Conservation (phyloP, 2,329 filamentous ascomycete genomes). For the Fusarium protoensiforme region DNA sequence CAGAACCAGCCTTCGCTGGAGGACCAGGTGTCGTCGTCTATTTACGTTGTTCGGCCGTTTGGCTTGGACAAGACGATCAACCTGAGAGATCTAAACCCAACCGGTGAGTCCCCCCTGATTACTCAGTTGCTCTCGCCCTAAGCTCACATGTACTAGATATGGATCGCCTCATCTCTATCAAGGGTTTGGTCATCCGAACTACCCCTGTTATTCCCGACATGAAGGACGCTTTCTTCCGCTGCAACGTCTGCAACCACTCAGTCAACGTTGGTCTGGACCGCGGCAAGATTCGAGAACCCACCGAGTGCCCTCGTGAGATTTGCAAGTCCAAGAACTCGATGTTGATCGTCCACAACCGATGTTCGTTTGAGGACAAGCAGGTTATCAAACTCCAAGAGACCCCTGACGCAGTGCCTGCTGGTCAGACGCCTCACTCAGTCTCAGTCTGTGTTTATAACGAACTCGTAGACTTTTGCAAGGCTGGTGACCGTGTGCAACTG, state of each 20-base stretch:
- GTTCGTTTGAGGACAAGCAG: conserved; percentile 95
- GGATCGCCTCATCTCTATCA: conserved; percentile 94
- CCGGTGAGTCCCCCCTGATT: conserved; percentile 60
- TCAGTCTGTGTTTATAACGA: conserved; percentile 97
- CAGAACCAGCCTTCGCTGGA: conserved; percentile 72
- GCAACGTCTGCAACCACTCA: conserved; percentile 91
- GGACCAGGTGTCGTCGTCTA: conserved; percentile 80
- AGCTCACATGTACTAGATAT: conserved; percentile 70
- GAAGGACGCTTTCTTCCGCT: conserved; percentile 98
- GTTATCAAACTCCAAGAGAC: conserved; percentile 99
- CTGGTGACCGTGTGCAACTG: conserved; percentile 93
- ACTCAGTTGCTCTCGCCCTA: background rate
- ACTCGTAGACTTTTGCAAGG: conserved; percentile 96
- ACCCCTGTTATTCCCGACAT: conserved; percentile 98
- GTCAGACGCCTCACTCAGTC: conserved; percentile 96
- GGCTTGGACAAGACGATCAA: conserved; percentile 90
- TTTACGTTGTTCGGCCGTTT: conserved; percentile 90
- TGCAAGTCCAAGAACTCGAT: conserved; percentile 93
- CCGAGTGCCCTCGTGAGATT: conserved; percentile 82
- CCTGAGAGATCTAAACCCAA: conserved; percentile 92
- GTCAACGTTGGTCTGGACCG: conserved; percentile 92
- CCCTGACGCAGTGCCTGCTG: conserved; percentile 91
- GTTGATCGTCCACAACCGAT: conserved; percentile 98
- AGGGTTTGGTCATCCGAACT: conserved; percentile 94
- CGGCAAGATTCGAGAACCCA: conserved; percentile 95